Evolutionary conservation across 2,329 filamentous ascomycete species (phyloP).

Genomic region (Fulvia fulva): DNA sequence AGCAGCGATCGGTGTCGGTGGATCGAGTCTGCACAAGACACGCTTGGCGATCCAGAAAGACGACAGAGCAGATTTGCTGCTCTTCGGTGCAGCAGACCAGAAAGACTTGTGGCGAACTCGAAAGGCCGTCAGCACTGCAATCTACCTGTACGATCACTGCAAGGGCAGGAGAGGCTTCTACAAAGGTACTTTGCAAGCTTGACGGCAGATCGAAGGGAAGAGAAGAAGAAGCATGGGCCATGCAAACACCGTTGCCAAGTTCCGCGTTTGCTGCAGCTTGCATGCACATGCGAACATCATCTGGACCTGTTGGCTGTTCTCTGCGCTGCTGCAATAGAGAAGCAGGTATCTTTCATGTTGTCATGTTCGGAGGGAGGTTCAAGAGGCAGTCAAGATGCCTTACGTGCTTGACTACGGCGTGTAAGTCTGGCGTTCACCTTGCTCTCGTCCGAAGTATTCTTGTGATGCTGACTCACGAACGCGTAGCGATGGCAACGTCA

Average conservation of each 20-base stretch:
- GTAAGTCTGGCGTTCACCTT: not conserved
- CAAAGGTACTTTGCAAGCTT: slow-evolving; percentile 7
- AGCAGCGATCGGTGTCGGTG: slow-evolving; percentile 30
- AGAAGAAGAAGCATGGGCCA: not conserved
- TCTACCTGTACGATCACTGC: slow-evolving; percentile 43
- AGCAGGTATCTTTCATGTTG: too few relatives aligned
- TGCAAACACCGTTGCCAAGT: slow-evolving; percentile 12
- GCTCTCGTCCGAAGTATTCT: not conserved
- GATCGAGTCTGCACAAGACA: slow-evolving; percentile 17
- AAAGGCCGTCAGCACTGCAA: slow-evolving; percentile 41
- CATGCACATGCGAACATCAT: slow-evolving; percentile 6
- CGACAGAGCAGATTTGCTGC: slow-evolving; percentile 41
- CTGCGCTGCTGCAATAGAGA: not conserved
- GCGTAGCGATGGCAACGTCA: slow-evolving; percentile 16
- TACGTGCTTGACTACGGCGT: slow-evolving; percentile 17
- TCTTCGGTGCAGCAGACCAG: slow-evolving; percentile 34
- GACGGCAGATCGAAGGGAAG: not conserved
- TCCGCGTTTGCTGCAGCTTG: slow-evolving; percentile 11
- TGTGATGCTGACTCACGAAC: slow-evolving; percentile 3
- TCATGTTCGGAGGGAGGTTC: too few relatives aligned
- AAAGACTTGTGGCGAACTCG: slow-evolving; percentile 39
- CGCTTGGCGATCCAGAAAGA: slow-evolving; percentile 34
- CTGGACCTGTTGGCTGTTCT: not conserved
- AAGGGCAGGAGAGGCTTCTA: slow-evolving; percentile 16
- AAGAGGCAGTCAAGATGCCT: slow-evolving; percentile 9